phyloP scores from a whole-genome alignment of 768 basidiomycete species.

The Austroboletus eburneus region DNA sequence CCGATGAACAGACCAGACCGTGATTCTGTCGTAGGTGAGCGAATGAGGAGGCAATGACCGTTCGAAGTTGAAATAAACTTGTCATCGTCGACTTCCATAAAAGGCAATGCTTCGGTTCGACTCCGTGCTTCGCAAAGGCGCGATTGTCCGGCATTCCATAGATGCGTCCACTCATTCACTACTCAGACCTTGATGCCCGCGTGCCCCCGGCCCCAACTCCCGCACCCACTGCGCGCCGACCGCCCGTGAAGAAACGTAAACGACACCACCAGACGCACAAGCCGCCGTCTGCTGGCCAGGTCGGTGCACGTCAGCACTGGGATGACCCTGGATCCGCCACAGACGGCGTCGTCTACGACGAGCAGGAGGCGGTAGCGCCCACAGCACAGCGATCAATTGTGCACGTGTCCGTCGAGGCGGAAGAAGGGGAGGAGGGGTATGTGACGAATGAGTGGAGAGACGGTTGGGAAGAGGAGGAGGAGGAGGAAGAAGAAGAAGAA shows the following conservation, averaged over 20 bases:
- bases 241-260: constrained; percentile 54
- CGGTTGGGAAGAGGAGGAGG: constrained; percentile 37
- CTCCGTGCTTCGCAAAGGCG: no score
- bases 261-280: constrained; percentile 19
- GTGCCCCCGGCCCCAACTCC: no score
- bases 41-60: no score
- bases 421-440: constrained; percentile 11
- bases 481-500: constrained; percentile 38
- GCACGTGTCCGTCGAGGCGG: constrained; percentile 20
- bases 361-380: constrained; percentile 12
- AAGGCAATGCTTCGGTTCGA: no score
- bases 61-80: no score
- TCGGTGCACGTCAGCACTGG: constrained; percentile 37
- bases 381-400: no score
- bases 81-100: no score
- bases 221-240: constrained; percentile 10
- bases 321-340: constrained; percentile 35
- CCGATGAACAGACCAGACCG: no score
- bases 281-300: neutral
- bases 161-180: no score
- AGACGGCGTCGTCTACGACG: constrained; percentile 31
- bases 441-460: constrained; percentile 14
- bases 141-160: no score
- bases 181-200: no score
- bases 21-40: no score